Base-by-base conservation (phyloP, 2,329 filamentous ascomycete species). In the Penicillium sp. region DNA sequence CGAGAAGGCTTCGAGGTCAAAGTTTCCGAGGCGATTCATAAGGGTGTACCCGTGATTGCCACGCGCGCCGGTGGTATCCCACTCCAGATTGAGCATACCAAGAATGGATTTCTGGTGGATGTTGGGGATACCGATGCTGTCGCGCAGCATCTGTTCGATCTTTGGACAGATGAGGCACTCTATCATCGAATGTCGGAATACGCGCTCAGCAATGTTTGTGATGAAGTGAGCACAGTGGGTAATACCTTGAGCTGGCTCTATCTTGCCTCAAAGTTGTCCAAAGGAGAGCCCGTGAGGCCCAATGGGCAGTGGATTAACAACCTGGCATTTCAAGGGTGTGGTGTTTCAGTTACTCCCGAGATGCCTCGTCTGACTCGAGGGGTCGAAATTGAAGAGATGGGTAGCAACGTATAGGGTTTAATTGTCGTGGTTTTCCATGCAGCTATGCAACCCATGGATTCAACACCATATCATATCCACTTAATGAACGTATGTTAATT, bases 1-100 rank as follows among this genome's bases (percentile, higher is more conserved):
- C 86, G 90, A 38, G 91, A 95, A 73, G 91, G 91, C 0, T 95
- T 95, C 69, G 91, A 95, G 76, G 89, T 95, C 69, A 95, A 95
- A 77, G 91, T 95, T 5, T 92, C 89, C 0, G 92, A 95, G 77
- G 91, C 90, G 1, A 82, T 94, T 24, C 91, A 93, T 72, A 91
- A 92, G 49, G 91, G 91, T 15, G 86, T 89, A 2, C 91, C 91
- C 1, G 85, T 93, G 70, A 92, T 95, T 65, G 90, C 89, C 3
- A 91, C 89, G 1, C 82, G 83, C 22, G 88, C 89, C 1, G 91
- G 91, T n/a, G 91, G 91, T 12, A 93, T 95, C 57, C 91, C 91
- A 0, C 81, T 94, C 4, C 91, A 95, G 74, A 85, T 95, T 60
- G 84, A 90, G 74, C 81, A 93, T 69, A 82, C 83, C 38, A 85